Conservation (phyloP, 345 rosid species). For the Syzygium aromaticum region DNA sequence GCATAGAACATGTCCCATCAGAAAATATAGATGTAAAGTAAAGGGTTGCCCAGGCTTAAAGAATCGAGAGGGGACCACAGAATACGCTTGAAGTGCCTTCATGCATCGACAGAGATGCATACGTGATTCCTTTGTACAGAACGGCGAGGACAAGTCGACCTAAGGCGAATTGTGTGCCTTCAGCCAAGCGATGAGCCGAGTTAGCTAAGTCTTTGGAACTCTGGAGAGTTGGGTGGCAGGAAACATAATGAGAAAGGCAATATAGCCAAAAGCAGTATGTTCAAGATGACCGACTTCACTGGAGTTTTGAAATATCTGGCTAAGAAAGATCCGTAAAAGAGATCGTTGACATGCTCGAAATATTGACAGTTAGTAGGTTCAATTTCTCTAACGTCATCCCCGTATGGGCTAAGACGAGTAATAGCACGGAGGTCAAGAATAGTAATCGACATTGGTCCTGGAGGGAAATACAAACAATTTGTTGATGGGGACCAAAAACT, state of each 20-base stretch:
- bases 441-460: background rate
- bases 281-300: background rate
- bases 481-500: background rate
- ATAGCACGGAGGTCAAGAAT: background rate
- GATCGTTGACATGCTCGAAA: background rate
- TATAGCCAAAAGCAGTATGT: background rate
- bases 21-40: too few relatives aligned
- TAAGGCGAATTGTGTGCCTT: background rate
- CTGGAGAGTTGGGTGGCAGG: background rate
- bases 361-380: background rate
- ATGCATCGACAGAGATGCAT: background rate
- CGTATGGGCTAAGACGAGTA: background rate
- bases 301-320: background rate
- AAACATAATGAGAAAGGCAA: background rate
- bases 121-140: fast-evolving
- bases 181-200: background rate
- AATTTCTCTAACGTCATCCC: background rate
- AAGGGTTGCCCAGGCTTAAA: fast-evolving
- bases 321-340: background rate
- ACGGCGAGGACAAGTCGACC: background rate
- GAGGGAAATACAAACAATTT: too few relatives aligned
- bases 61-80: too few relatives aligned
- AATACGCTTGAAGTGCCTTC: background rate
- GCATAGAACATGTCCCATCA: background rate
- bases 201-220: background rate